These are phyloP conservation scores for Cucurbitaria berberidis DNA, from an alignment of 2,329 filamentous ascomycete genomes.

Conservation along the genomic window DNA sequence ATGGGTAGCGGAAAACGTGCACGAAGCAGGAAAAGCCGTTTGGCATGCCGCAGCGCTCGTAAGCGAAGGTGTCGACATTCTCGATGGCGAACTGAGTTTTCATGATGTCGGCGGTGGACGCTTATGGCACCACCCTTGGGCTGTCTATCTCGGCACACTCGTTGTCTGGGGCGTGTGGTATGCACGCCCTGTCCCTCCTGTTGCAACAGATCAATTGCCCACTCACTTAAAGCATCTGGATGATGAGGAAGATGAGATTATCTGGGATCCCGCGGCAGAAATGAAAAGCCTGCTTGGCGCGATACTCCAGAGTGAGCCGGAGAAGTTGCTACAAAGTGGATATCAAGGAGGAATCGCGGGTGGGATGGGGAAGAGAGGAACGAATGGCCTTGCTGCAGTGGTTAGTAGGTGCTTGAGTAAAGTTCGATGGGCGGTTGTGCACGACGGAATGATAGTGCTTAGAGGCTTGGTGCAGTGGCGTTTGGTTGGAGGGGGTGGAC, in stretches of 20 bases:
- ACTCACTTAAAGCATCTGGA: constrained; percentile 19
- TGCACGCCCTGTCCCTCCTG: constrained; percentile 28
- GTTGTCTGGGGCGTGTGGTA: constrained; percentile 66
- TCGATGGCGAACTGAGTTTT: constrained; percentile 43
- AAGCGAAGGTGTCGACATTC: constrained; percentile 56
- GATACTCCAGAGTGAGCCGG: constrained; percentile 50
- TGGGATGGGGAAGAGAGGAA: constrained; percentile 55
- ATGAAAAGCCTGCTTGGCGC: constrained; percentile 54
- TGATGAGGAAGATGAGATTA: constrained; percentile 56
- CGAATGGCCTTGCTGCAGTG: constrained; percentile 60
- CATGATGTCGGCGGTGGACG: constrained; percentile 57
- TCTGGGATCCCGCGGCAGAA: constrained; percentile 58
- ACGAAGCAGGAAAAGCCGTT: constrained; percentile 53
- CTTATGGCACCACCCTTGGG: constrained; percentile 68
- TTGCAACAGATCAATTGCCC: background rate
- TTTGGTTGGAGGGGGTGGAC: constrained; percentile 38
- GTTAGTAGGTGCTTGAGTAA: constrained; percentile 63
- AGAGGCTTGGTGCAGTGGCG: constrained; percentile 50
- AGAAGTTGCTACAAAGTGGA: constrained; percentile 39
- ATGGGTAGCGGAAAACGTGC: constrained; percentile 52
- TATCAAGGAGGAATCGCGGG: constrained; percentile 42
- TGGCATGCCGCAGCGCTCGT: constrained; percentile 63
- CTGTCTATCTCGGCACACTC: constrained; percentile 64
- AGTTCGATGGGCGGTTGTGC: constrained; percentile 67
- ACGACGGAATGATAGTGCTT: constrained; percentile 66